Evolutionary conservation across 2,329 filamentous ascomycete genomes (phyloP).

Genomic region (Fusarium stilboides): DNA sequence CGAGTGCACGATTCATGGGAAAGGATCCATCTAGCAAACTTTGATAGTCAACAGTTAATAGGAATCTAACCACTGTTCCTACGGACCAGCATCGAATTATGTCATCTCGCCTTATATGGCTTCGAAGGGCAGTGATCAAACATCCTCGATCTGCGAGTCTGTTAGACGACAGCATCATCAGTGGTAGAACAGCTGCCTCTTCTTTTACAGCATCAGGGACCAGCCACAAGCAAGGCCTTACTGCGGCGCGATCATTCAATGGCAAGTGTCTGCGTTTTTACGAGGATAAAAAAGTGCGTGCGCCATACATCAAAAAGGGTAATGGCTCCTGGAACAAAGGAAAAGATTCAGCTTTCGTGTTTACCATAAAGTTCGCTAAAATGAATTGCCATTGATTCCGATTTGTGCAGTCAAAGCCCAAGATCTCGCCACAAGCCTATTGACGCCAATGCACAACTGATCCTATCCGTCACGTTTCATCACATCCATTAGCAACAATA

Average conservation of each 20-base stretch:
- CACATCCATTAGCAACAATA: neutral
- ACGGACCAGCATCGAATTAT: neutral
- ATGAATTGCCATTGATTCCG: neutral
- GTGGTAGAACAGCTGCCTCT: neutral
- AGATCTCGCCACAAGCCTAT: neutral
- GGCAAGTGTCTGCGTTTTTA: neutral
- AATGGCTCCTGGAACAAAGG: neutral
- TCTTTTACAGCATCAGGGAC: neutral
- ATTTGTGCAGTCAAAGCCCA: constrained; percentile 5
- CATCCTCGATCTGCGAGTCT: neutral
- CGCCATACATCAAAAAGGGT: neutral
- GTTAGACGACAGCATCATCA: neutral
- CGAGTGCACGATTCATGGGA: constrained; percentile 19
- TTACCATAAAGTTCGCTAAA: neutral
- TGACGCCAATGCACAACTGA: neutral
- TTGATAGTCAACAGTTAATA: constrained; percentile 6
- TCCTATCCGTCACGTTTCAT: constrained; percentile 6
- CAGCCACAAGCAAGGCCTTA: neutral
- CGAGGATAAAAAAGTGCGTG: neutral
- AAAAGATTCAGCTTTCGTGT: neutral
- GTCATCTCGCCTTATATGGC: neutral
- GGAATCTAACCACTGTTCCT: neutral
- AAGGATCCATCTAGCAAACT: constrained; percentile 2
- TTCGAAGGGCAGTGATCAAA: neutral
- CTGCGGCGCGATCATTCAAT: neutral